phyloP scores from a whole-genome alignment of 352 stramenopile species.

The Globisporangium okanoganense region DNA sequence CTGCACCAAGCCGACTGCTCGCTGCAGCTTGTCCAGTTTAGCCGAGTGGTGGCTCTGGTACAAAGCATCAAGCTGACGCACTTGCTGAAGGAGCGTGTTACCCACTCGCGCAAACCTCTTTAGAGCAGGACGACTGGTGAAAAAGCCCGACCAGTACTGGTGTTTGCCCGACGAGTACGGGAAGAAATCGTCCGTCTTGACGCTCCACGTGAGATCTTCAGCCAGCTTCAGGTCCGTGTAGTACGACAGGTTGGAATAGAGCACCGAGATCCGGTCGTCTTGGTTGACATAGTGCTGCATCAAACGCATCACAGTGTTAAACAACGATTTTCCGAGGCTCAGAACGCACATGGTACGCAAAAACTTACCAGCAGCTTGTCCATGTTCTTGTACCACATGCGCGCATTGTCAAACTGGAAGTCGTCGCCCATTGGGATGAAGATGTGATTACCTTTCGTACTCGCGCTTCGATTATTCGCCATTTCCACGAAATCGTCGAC shows the following conservation, averaged over 20 bases:
- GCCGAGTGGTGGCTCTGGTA: slow-evolving; percentile 61
- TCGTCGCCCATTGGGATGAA: slow-evolving; percentile 93
- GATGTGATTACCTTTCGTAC: slow-evolving; percentile 78
- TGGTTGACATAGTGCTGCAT: slow-evolving; percentile 89
- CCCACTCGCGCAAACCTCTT: slow-evolving; percentile 91
- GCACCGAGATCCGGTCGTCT: slow-evolving; percentile 89
- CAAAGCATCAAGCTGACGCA: slow-evolving; percentile 88
- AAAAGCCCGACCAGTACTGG: slow-evolving; percentile 96
- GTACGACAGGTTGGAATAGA: slow-evolving; percentile 95
- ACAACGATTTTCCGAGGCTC: not conserved
- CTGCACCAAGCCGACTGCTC: slow-evolving; percentile 90
- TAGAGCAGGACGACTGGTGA: slow-evolving; percentile 90
- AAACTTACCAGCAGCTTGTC: slow-evolving; percentile 90
- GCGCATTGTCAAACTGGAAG: slow-evolving; percentile 92
- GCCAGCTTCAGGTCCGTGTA: slow-evolving; percentile 94
- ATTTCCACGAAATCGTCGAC: slow-evolving; percentile 88
- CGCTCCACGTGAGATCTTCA: slow-evolving; percentile 70
- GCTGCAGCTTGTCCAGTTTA: slow-evolving; percentile 67
- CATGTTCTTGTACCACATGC: slow-evolving; percentile 93
- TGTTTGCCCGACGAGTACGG: slow-evolving; percentile 92
- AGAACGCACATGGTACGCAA: not conserved
- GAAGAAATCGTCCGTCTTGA: slow-evolving; percentile 97
- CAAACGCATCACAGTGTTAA: not conserved
- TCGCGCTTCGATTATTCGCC: slow-evolving; percentile 55
- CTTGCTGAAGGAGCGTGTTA: slow-evolving; percentile 86